phyloP scores from a whole-genome alignment of 2,329 filamentous ascomycete genomes.

The Macrophomina phaseolina region DNA sequence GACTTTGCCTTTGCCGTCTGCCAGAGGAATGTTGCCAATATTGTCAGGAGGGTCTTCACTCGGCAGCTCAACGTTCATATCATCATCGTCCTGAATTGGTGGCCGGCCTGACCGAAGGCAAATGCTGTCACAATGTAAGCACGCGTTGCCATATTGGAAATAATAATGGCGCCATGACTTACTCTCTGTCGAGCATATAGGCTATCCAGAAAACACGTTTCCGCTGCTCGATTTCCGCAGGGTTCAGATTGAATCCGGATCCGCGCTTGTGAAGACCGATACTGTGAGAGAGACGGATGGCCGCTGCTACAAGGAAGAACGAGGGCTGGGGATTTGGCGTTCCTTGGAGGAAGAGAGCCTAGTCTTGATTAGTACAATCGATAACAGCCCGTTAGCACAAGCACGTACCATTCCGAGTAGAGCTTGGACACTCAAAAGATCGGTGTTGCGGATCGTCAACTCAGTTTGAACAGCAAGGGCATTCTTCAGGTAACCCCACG shows the following conservation, averaged over 20 bases:
- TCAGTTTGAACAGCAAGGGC: conserved; percentile 92
- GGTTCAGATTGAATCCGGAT: conserved; percentile 89
- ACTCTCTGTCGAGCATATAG: conserved; percentile 76
- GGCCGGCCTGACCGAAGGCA: conserved; percentile 75
- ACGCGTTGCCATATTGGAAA: background rate
- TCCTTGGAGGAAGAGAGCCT: conserved; percentile 86
- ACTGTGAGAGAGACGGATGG: conserved; percentile 87
- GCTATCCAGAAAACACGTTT: conserved; percentile 80
- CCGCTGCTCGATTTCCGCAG: conserved; percentile 90
- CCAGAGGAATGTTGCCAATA: conserved; percentile 90
- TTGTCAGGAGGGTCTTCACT: conserved; percentile 90
- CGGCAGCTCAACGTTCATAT: conserved; percentile 95
- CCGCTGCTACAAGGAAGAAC: conserved; percentile 88
- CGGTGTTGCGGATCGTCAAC: conserved; percentile 93
- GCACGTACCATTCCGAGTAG: conserved; percentile 78
- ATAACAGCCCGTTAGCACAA: conserved; percentile 19
- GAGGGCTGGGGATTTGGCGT: conserved; percentile 96
- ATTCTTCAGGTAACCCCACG: conserved; percentile 96
- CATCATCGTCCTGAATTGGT: conserved; percentile 75
- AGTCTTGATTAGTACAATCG: conserved; percentile 40
- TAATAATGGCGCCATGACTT: conserved; percentile 34
- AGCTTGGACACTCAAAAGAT: conserved; percentile 92
- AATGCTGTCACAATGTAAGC: conserved; percentile 53
- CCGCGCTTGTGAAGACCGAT: conserved; percentile 95
- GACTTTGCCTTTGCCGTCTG: conserved; percentile 88